A percentile compares a stretch with the other conserved stretches of the same genome.
Evolutionary conservation across 2,329 filamentous ascomycete species (phyloP).

Genomic region (Alternaria triticina): DNA sequence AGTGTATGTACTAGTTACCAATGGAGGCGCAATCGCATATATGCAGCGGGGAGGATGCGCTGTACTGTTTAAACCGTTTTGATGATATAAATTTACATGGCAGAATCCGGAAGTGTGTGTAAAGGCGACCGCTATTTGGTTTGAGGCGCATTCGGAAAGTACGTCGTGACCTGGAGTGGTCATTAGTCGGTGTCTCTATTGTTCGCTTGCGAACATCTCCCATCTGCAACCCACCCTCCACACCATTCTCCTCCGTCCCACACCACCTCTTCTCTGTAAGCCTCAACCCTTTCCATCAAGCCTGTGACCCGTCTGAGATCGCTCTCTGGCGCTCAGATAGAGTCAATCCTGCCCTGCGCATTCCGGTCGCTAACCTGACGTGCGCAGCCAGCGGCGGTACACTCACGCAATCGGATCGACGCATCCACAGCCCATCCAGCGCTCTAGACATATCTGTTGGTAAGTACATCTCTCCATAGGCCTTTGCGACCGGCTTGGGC

Average conservation of each 20-base stretch:
- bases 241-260: constrained; percentile 28
- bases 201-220: constrained; percentile 32
- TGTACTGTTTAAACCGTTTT: constrained; percentile 3
- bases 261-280: constrained; percentile 36
- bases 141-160: constrained; percentile 23
- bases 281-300: constrained; percentile 23
- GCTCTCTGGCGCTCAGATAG: constrained; percentile 18
- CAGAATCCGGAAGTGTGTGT: constrained; percentile 17
- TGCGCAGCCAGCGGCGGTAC: constrained; percentile 44
- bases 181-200: constrained; percentile 35
- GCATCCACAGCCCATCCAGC: constrained; percentile 34
- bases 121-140: constrained; percentile 27
- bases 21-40: constrained; percentile 24
- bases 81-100: constrained; percentile 5
- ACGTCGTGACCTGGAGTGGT: constrained; percentile 33
- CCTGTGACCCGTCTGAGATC: constrained; percentile 16
- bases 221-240: constrained; percentile 35
- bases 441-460: constrained; percentile 31
- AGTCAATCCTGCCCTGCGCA: constrained; percentile 27
- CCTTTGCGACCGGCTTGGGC: constrained; percentile 40
- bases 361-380: constrained; percentile 39
- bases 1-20: constrained; percentile 11
- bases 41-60: constrained; percentile 24
- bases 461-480: constrained; percentile 42
- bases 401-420: constrained; percentile 42